Evolutionary conservation across 768 basidiomycete genomes (phyloP).

Genomic region (Grammothele lineata): DNA sequence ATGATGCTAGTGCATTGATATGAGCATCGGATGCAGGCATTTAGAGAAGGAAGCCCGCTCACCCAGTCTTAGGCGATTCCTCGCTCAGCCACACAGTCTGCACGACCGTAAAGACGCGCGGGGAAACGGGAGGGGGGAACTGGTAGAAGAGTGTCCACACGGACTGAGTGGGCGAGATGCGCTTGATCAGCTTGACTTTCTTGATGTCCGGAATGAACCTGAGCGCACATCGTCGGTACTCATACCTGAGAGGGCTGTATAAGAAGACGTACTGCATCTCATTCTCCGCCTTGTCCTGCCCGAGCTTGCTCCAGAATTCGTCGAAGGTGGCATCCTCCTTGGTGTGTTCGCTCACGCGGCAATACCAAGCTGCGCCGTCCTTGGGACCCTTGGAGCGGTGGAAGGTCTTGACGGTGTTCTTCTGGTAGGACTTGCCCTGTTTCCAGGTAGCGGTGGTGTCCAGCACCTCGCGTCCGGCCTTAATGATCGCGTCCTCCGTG

Average conservation of each 20-base stretch:
- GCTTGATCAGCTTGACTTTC: conserved; percentile 58
- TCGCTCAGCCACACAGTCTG: conserved; percentile 56
- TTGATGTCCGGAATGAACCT: conserved; percentile 67
- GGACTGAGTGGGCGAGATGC: conserved; percentile 55
- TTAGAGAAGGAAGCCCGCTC: conserved; percentile 19
- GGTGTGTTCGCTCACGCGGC: conserved; percentile 62
- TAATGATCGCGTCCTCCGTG: conserved; percentile 51
- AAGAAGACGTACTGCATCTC: conserved; percentile 55
- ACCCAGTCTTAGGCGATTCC: conserved; percentile 55
- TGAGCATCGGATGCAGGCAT: too few relatives aligned
- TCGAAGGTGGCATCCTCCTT: conserved; percentile 68
- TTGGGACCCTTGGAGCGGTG: conserved; percentile 46
- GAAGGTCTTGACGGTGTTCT: conserved; percentile 51
- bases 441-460: conserved; percentile 60
- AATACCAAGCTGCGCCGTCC: conserved; percentile 65
- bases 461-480: conserved; percentile 51
- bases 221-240: neutral
- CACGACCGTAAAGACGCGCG: conserved; percentile 72
- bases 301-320: conserved; percentile 66
- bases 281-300: conserved; percentile 58
- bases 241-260: neutral
- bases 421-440: conserved; percentile 57
- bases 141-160: conserved; percentile 75
- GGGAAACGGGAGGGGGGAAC: conserved; percentile 65
- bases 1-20: conserved; percentile 20